Conservation (phyloP, 2,329 filamentous ascomycete species). For the Fusarium sp. region DNA sequence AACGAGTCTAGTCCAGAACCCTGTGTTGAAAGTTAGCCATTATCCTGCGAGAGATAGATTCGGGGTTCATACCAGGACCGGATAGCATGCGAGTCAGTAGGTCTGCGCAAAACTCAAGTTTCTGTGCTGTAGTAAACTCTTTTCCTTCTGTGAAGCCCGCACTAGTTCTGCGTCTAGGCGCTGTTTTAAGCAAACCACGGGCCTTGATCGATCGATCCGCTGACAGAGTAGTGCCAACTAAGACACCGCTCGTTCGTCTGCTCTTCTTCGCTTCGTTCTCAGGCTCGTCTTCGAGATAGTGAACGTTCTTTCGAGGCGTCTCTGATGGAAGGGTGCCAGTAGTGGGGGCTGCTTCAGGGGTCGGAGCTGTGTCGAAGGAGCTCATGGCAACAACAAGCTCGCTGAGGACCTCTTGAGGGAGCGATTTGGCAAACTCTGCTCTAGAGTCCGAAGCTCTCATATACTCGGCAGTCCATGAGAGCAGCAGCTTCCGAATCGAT, state of each 20-base stretch:
- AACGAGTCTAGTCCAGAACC: slow-evolving; percentile 75
- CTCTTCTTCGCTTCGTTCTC: slow-evolving; percentile 60
- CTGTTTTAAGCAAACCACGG: slow-evolving; percentile 52
- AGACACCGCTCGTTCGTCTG: slow-evolving; percentile 53
- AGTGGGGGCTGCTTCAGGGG: slow-evolving; percentile 46
- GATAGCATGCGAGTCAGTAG: slow-evolving; percentile 71
- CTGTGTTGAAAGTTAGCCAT: slow-evolving; percentile 51
- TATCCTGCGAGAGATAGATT: neutral
- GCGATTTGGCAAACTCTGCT: slow-evolving; percentile 69
- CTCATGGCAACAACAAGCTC: slow-evolving; percentile 74
- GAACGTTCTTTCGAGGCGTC: slow-evolving; percentile 60
- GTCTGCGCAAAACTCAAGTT: slow-evolving; percentile 70
- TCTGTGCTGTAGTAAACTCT: slow-evolving; percentile 56
- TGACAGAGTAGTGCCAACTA: slow-evolving; percentile 18
- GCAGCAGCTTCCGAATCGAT: slow-evolving; percentile 67
- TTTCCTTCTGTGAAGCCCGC: slow-evolving; percentile 50
- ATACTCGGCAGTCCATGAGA: slow-evolving; percentile 73
- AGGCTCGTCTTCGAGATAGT: slow-evolving; percentile 60
- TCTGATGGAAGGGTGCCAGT: slow-evolving; percentile 28
- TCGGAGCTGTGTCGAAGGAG: slow-evolving; percentile 59
- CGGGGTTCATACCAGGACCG: slow-evolving; percentile 63
- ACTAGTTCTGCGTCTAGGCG: slow-evolving; percentile 53
- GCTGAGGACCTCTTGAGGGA: slow-evolving; percentile 72
- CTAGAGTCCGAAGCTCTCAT: slow-evolving; percentile 68
- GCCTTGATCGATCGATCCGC: slow-evolving; percentile 45